Evolutionary conservation across 2,329 filamentous ascomycete genomes (phyloP).

Genomic region (Colletotrichum theobromicola): DNA sequence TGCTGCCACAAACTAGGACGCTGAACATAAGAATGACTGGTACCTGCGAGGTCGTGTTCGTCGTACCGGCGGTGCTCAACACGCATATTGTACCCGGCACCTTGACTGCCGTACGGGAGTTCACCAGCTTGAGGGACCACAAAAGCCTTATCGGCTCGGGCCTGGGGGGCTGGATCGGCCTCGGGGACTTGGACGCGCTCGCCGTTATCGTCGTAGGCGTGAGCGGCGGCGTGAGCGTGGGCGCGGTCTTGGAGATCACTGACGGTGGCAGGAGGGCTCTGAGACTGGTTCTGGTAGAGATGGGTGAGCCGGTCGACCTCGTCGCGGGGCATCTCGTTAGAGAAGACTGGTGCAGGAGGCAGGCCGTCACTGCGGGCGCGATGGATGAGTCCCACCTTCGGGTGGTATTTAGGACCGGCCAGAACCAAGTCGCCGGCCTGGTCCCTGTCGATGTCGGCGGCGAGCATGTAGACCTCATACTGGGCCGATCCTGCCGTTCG

Average conservation of each 20-base stretch:
- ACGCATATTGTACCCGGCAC: too few species aligned
- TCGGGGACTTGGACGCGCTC: neutral
- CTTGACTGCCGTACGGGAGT: too few species aligned
- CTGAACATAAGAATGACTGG: too few species aligned
- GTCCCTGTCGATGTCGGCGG: neutral
- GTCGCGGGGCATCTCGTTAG: neutral
- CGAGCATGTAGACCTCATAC: neutral
- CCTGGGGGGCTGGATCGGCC: neutral
- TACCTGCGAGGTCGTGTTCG: too few species aligned
- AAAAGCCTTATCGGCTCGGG: accelerated
- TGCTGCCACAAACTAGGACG: too few species aligned
- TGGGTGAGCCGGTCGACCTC: neutral
- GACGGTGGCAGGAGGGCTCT: neutral
- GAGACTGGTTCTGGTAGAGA: neutral
- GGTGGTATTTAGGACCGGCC: neutral
- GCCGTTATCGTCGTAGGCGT: neutral
- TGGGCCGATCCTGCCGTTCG: neutral
- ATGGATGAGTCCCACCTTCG: neutral
- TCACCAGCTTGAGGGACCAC: neutral
- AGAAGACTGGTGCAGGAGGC: neutral
- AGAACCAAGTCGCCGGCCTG: neutral
- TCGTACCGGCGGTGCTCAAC: too few species aligned
- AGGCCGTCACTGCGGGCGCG: neutral
- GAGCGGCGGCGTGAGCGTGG: neutral
- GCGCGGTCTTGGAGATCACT: neutral